Evolutionary conservation across 352 stramenopile genomes (phyloP), one percentile per base, ranked within the genome.

Genomic region (Phytophthora pini): DNA sequence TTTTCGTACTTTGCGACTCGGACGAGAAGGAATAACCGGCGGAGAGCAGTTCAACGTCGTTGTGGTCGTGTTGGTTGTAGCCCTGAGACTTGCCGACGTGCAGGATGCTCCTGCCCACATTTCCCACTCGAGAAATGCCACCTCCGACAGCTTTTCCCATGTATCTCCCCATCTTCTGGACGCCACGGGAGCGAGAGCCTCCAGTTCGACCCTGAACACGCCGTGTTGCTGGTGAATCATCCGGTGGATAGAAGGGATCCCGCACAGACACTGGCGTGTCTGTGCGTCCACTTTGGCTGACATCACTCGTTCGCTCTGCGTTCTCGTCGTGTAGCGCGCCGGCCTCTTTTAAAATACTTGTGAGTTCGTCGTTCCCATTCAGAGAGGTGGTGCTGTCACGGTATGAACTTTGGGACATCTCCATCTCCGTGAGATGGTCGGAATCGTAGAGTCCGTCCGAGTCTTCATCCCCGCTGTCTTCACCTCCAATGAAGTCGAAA

Each of bases 401-500:
- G 44, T 82, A 87, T 11, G 72, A 83, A 29, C 72, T 83, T 26
- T 75, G 80, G 45, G 82, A 84, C 43, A 88, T 75, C 13, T 91
- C 84, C 79, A 90, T 83, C 50, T 89, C 85, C 0, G 80, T 88
- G 17, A 93, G 77, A 43, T 92, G 77, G 31, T 78, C 70, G 5
- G 83, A 93, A 46, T 92, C 85, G 60, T 93, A 92, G 0, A 84
- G 50, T 9, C 87, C 84, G 53, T 92, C 84, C 15, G 84, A 93
- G 38, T 95, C 84, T 69, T 78, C 70, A 44, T 82, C 70, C 0
- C 87, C 84, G 48, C 87, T 95, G 54, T 95, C 83, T 77, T 92
- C 87, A 6, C 87, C 87, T 4, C 85, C 85, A 38, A 95, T 80
- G 32, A 93, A 94, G 48, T 93, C 87, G 39, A 94, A 95, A n/a